These are phyloP conservation scores for Clonostachys chloroleuca DNA, from an alignment of 2,329 filamentous ascomycete genomes.

Conservation along the genomic window DNA sequence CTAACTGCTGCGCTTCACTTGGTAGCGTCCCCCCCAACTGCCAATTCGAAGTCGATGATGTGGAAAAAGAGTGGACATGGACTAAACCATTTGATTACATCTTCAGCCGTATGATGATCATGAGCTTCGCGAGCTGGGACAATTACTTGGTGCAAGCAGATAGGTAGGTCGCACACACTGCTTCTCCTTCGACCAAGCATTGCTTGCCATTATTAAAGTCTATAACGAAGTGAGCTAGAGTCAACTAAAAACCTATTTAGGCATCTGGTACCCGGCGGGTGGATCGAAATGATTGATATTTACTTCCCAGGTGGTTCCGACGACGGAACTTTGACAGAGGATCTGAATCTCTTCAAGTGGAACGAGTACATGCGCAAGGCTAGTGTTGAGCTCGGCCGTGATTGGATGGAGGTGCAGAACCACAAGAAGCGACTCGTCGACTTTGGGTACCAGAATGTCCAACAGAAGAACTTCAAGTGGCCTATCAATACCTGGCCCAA, in stretches of 20 bases:
- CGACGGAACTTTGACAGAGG: conserved; percentile 14
- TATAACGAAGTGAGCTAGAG: not conserved
- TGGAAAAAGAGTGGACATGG: conserved; percentile 18
- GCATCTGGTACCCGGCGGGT: conserved; percentile 27
- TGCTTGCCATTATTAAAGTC: not conserved
- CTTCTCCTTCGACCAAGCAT: not conserved
- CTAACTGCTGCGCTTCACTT: too few species aligned
- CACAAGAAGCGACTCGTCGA: conserved; percentile 20
- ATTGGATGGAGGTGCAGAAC: conserved; percentile 12
- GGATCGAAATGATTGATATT: conserved; percentile 20
- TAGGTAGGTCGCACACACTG: too few species aligned
- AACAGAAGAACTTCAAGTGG: conserved; percentile 18
- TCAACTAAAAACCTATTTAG: conserved; percentile 5
- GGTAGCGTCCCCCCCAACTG: conserved; percentile 21
- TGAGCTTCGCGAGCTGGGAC: too few species aligned
- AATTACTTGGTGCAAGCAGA: too few species aligned
- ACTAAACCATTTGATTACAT: conserved; percentile 27
- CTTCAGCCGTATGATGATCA: conserved; percentile 23
- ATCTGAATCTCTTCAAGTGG: conserved; percentile 12
- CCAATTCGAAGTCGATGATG: conserved; percentile 29
- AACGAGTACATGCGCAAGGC: conserved; percentile 9
- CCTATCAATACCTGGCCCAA: conserved; percentile 30
- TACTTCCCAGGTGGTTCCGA: conserved; percentile 16
- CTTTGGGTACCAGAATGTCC: conserved; percentile 26
- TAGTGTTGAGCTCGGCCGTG: conserved; percentile 9